These are phyloP conservation scores for Megacollybia marginata DNA, from an alignment of 768 basidiomycete species.

Conservation along the genomic window DNA sequence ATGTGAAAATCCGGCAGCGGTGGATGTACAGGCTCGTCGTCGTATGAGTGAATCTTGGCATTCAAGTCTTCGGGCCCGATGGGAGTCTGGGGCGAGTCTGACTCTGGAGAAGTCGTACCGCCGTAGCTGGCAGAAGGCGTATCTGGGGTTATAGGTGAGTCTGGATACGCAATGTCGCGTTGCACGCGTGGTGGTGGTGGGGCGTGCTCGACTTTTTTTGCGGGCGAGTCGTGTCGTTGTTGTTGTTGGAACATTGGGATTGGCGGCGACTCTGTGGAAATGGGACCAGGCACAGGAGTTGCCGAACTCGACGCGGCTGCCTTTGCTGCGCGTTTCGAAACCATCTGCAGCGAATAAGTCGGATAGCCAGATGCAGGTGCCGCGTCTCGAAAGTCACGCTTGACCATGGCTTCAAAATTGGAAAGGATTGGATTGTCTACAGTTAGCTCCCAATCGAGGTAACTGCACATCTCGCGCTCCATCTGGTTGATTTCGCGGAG, in stretches of 20 bases:
- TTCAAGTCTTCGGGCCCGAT: conserved; percentile 41
- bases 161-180: conserved; percentile 13
- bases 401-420: conserved; percentile 56
- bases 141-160: conserved; percentile 30
- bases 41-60: conserved; percentile 39
- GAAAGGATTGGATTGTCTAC: conserved; percentile 56
- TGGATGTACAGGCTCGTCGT: conserved; percentile 26
- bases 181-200: conserved; percentile 5
- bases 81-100: conserved; percentile 56
- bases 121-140: conserved; percentile 51
- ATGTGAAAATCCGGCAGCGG: conserved; percentile 24
- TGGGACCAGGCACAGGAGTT: conserved; percentile 35
- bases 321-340: conserved; percentile 51
- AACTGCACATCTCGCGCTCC: conserved; percentile 90
- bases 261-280: conserved; percentile 32
- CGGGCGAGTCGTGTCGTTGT: conserved; percentile 25
- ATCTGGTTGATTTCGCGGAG: conserved; percentile 93
- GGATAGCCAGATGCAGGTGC: conserved; percentile 50
- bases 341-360: conserved; percentile 51
- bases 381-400: conserved; percentile 42
- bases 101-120: conserved; percentile 43
- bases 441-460: conserved; percentile 88
- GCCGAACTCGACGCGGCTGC: conserved; percentile 31
- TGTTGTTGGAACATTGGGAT: conserved; percentile 38
- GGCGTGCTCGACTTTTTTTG: conserved; percentile 13